A percentile compares a stretch with the other conserved stretches of the same genome.
Evolutionary conservation across 371 early-diverging fungal species (phyloP).

Genomic region (Chytridiales sp.): DNA sequence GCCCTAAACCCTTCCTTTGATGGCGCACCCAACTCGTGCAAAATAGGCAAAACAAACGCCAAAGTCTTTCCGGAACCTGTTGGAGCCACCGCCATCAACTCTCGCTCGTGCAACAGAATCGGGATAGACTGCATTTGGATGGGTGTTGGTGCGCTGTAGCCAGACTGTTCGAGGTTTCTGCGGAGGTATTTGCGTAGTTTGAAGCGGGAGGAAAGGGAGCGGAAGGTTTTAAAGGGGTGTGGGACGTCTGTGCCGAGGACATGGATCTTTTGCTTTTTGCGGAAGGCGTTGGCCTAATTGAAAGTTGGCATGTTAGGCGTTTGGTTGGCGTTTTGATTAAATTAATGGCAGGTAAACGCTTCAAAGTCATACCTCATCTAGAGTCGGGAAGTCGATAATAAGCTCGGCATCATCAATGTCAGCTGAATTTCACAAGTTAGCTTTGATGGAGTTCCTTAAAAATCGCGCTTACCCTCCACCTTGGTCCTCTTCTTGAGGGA

Average conservation of each 20-base stretch:
- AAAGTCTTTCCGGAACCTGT: constrained; percentile 99
- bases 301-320: constrained; percentile 22
- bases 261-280: constrained; percentile 74
- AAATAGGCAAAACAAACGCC: constrained; percentile 90
- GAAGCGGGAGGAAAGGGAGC: constrained; percentile 70
- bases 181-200: constrained; percentile 64
- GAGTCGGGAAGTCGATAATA: constrained; percentile 2
- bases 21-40: constrained; percentile 76
- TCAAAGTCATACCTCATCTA: constrained; percentile 5
- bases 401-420: neutral
- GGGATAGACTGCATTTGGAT: constrained; percentile 96
- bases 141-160: constrained; percentile 89
- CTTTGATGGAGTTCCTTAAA: constrained; percentile 4
- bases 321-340: neutral
- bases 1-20: constrained; percentile 77
- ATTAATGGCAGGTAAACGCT: neutral
- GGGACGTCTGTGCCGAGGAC: constrained; percentile 87
- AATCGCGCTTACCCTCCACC: constrained; percentile 25
- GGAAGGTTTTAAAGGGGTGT: constrained; percentile 77
- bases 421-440: neutral
- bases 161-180: constrained; percentile 61
- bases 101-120: constrained; percentile 75
- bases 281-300: constrained; percentile 47
- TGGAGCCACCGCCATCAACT: constrained; percentile 90
- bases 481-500: too few species aligned